Conservation (phyloP, 202 grass and related monocot species). For the Sporobolus alterniflorus region DNA sequence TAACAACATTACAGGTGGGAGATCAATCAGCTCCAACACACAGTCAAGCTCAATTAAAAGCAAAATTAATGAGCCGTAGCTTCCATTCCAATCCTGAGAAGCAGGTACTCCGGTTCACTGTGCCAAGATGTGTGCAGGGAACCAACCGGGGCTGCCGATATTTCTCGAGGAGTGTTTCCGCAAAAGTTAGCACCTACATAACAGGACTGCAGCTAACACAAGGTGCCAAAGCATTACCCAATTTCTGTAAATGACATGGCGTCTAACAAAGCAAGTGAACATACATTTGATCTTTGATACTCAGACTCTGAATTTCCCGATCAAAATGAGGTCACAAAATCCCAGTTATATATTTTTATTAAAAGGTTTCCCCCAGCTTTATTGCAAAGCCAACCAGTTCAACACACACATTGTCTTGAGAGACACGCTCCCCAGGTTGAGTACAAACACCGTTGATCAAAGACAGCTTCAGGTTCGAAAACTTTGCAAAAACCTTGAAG, state of each 20-base stretch:
- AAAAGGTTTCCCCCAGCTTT: too few species aligned
- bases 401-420: too few species aligned
- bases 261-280: background rate
- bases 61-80: background rate
- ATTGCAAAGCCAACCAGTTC: too few species aligned
- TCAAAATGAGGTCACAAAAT: background rate
- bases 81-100: constrained; percentile 1
- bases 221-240: background rate
- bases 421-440: too few species aligned
- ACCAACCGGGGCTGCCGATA: background rate
- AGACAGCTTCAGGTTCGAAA: too few species aligned
- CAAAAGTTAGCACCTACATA: background rate
- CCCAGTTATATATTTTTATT: too few species aligned
- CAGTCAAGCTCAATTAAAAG: background rate
- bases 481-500: too few species aligned
- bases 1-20: background rate
- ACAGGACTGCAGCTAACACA: background rate
- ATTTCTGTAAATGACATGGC: background rate
- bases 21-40: background rate
- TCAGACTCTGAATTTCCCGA: background rate
- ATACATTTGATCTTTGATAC: background rate
- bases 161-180: background rate
- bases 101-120: background rate
- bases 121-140: background rate
- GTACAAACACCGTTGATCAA: too few species aligned